Evolutionary conservation across 139 green algal genomes (phyloP).

Genomic region (Zygnema cylindricum): DNA sequence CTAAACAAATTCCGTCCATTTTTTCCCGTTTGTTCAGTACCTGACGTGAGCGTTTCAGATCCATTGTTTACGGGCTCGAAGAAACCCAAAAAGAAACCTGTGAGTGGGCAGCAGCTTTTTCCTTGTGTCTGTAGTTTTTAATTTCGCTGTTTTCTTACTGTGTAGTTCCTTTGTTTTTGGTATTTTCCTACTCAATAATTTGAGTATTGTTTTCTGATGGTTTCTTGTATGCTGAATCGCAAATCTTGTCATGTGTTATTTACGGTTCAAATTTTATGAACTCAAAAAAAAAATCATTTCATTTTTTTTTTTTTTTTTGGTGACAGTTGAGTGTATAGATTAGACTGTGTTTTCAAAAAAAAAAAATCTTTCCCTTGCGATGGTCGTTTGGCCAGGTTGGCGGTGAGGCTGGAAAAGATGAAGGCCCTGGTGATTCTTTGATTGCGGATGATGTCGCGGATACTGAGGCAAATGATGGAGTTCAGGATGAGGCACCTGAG

Average conservation of each 20-base stretch:
- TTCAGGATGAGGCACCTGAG: slow-evolving; percentile 38
- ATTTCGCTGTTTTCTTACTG: neutral
- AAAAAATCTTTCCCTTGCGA: no score
- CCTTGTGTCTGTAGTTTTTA: neutral
- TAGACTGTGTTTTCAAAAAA: no score
- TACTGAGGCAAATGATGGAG: slow-evolving; percentile 31
- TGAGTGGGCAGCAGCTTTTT: neutral
- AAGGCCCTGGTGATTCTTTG: slow-evolving; percentile 49
- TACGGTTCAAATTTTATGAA: neutral
- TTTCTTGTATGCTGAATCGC: neutral
- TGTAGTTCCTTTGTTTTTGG: no score
- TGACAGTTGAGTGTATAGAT: neutral
- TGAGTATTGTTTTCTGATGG: neutral
- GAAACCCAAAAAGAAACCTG: slow-evolving; percentile 63
- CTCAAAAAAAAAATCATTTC: neutral
- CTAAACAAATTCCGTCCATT: no score
- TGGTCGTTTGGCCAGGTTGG: neutral
- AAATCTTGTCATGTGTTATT: neutral
- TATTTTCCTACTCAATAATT: neutral
- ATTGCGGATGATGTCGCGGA: slow-evolving; percentile 24
- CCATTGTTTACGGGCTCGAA: slow-evolving; percentile 32
- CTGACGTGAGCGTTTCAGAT: no score
- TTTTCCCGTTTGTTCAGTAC: no score
- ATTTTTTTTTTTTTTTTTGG: neutral
- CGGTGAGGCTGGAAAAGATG: slow-evolving; percentile 24